phyloP scores from a whole-genome alignment of 352 stramenopile species.

The Phytophthora pinifolia region DNA sequence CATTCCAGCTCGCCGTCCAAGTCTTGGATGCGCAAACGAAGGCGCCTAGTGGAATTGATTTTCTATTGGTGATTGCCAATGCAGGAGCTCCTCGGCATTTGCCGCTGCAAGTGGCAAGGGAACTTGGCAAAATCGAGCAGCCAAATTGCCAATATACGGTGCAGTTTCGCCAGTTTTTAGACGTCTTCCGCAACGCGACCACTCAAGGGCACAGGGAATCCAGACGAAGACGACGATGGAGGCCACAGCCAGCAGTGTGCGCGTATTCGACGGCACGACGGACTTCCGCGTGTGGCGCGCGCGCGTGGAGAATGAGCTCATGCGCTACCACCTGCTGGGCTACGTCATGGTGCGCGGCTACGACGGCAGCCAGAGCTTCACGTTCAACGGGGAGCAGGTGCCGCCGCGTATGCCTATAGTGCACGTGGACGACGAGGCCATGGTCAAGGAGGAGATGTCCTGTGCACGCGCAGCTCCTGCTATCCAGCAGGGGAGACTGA shows the following conservation, averaged over 20 bases:
- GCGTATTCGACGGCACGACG: slow-evolving; percentile 44
- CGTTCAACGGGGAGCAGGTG: slow-evolving; percentile 45
- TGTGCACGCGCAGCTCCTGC: background rate
- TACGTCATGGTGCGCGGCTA: slow-evolving; percentile 50
- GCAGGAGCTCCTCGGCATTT: too few relatives aligned
- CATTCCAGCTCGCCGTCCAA: too few relatives aligned
- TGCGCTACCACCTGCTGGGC: slow-evolving; percentile 50
- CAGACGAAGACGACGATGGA: slow-evolving; percentile 16
- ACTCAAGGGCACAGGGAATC: background rate
- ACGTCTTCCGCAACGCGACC: background rate
- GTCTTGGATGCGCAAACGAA: too few relatives aligned
- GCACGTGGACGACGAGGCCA: slow-evolving; percentile 18
- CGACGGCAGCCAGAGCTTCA: slow-evolving; percentile 46
- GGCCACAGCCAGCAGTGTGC: slow-evolving; percentile 13
- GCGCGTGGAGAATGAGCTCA: slow-evolving; percentile 50
- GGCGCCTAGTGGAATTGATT: too few relatives aligned
- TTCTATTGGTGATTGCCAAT: too few relatives aligned
- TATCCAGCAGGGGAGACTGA: slow-evolving; percentile 22
- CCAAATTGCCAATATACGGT: too few relatives aligned
- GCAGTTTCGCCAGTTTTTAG: too few relatives aligned
- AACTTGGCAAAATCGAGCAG: too few relatives aligned
- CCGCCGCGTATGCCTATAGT: slow-evolving; percentile 31
- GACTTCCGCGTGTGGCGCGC: slow-evolving; percentile 50
- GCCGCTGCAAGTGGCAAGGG: too few relatives aligned
- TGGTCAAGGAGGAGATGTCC: slow-evolving; percentile 28